Base-by-base conservation (phyloP, 2,329 filamentous ascomycete genomes). In the Monilinia fructicola region DNA sequence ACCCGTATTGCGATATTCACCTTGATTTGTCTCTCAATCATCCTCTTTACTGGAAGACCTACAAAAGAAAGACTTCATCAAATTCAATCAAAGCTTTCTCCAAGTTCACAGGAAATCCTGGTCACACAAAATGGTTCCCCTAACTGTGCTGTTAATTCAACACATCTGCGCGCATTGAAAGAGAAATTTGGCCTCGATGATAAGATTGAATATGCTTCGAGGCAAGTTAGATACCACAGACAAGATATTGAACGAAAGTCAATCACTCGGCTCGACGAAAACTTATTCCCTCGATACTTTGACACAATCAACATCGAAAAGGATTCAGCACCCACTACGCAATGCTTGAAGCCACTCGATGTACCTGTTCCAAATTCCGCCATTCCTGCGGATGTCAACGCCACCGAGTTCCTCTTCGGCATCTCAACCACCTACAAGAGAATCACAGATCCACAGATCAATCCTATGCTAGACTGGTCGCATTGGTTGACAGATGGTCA, bases 401-500 rank as follows among this genome's bases (percentile, higher is more conserved):
- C 83, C 14, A 83, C 83, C 48, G 82, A 85, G 68, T 84, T 86
- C 74, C 82, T 86, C 74, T 86, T 86, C 69, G 84, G 84, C 52
- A 83, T 87, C 6, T 86, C 84, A 0, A 86, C 84, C 11, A 85
- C 84, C 2, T 86, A 83, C 76, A 78, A 81, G 70, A 78, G 84
- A 66, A 82, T 87, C 71, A 83, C 78, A 72, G 81, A 84, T 69
- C 77, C 80, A 0, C 79, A 79, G 64, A 85, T 81, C 2, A 82
- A 79, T 63, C 82, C 84, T 0, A 81, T 86, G 61, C 82, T 83
- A 69, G 84, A 87, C 73, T 87, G 85, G 85, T 80, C 82, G 6
- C 85, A 83, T 75, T 87, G 84, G 84, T 78, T 87, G 67, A 86
- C 84, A 3, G 82, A 87, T 72, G 81, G 82, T 67, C 79, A 80